Percentiles rank a stretch among this genome's conserved stretches.
Conservation (phyloP, 805 yeast genomes). For the Ogataea populi-albae region DNA sequence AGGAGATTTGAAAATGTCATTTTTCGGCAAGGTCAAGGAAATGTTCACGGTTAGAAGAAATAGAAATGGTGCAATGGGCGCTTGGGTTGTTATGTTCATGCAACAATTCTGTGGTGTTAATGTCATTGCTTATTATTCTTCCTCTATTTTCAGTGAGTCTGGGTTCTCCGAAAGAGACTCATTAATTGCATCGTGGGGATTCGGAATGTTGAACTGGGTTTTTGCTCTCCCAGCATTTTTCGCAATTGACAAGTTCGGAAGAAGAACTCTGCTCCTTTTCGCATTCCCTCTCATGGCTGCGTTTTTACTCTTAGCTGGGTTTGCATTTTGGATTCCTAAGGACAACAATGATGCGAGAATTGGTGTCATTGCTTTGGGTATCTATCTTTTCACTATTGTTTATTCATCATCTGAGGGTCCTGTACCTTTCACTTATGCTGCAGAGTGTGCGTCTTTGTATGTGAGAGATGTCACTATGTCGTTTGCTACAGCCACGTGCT, state of each 20-base stretch:
- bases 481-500: slow-evolving; percentile 69
- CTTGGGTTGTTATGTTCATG: slow-evolving; percentile 33
- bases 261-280: slow-evolving; percentile 50
- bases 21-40: slow-evolving; percentile 47
- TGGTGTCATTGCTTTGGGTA: slow-evolving; percentile 68
- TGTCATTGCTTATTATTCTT: slow-evolving; percentile 59
- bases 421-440: slow-evolving; percentile 84
- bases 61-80: slow-evolving; percentile 64
- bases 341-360: slow-evolving; percentile 46
- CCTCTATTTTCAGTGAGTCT: slow-evolving; percentile 67
- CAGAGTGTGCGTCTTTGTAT: slow-evolving; percentile 78
- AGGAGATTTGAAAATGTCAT: slow-evolving; percentile 32
- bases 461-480: slow-evolving; percentile 81
- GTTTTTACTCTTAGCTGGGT: slow-evolving; percentile 60
- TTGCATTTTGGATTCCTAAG: slow-evolving; percentile 67
- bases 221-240: slow-evolving; percentile 33
- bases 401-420: slow-evolving; percentile 89
- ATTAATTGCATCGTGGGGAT: slow-evolving; percentile 80
- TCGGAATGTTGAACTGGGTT: slow-evolving; percentile 48
- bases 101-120: slow-evolving; percentile 47
- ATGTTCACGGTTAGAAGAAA: slow-evolving; percentile 73
- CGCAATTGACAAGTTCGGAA: slow-evolving; percentile 39
- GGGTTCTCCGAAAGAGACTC: slow-evolving; percentile 62
- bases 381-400: slow-evolving; percentile 67
- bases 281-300: slow-evolving; percentile 64